A percentile compares a stretch with the other conserved stretches of the same genome.
Conservation (phyloP, 805 yeast genomes). For the Pichia deserticola region DNA sequence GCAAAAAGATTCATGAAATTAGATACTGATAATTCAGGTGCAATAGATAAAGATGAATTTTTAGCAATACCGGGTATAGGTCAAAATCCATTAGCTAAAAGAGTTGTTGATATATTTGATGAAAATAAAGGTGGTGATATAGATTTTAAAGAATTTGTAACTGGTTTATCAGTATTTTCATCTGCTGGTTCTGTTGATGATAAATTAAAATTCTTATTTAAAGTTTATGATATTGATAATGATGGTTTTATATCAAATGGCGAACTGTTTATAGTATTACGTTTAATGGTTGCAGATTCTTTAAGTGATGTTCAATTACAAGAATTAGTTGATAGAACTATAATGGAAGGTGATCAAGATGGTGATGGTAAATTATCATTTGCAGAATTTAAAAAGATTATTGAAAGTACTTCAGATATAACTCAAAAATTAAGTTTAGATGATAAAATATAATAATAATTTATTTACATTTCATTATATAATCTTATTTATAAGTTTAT, state of each 20-base stretch:
- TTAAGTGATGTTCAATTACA: conserved; percentile 82
- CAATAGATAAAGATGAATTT: conserved; percentile 86
- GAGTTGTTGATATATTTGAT: conserved; percentile 92
- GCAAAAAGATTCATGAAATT: conserved; percentile 91
- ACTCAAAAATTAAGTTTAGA: conserved; percentile 25
- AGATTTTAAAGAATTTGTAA: conserved; percentile 91
- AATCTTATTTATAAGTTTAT: not conserved
- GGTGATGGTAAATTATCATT: conserved; percentile 83
- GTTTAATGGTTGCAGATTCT: conserved; percentile 95
- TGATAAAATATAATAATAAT: conserved; percentile 14
- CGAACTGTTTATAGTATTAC: conserved; percentile 82
- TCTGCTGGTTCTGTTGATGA: conserved; percentile 75
- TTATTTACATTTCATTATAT: too few species aligned
- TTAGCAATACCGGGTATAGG: conserved; percentile 88
- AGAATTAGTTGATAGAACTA: conserved; percentile 94
- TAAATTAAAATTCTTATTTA: conserved; percentile 82
- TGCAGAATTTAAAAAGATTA: conserved; percentile 74
- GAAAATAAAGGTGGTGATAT: conserved; percentile 88
- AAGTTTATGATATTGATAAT: conserved; percentile 89
- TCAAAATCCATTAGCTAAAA: conserved; percentile 78
- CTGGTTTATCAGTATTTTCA: conserved; percentile 64
- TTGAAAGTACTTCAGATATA: conserved; percentile 37
- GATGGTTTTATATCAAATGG: conserved; percentile 96
- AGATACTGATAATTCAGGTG: conserved; percentile 88
- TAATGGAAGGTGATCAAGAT: conserved; percentile 84